Evolutionary conservation across 2,329 filamentous ascomycete species (phyloP).

Genomic region (Diaporthe destruens): DNA sequence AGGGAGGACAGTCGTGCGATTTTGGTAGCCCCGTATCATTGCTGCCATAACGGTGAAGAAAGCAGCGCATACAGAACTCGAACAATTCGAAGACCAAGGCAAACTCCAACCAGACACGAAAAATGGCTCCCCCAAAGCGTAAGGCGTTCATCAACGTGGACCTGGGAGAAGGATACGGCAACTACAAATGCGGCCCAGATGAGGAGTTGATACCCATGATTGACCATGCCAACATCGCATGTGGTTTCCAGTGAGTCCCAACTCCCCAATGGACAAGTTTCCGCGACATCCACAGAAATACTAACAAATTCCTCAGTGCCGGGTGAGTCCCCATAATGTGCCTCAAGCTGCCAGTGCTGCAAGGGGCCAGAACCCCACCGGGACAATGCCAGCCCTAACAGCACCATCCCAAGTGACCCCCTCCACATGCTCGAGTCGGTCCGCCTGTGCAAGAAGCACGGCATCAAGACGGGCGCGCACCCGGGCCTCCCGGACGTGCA

Average conservation of each 20-base stretch:
- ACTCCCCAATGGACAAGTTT: conserved; percentile 23
- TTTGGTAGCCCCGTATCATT: too few species aligned
- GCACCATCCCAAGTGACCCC: conserved; percentile 69
- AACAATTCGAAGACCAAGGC: conserved; percentile 16
- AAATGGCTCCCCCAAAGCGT: conserved; percentile 31
- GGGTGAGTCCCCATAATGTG: conserved; percentile 63
- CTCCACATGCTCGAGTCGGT: conserved; percentile 74
- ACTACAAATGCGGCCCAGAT: conserved; percentile 65
- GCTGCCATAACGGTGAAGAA: conserved; percentile 5
- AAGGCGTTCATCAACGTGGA: conserved; percentile 57
- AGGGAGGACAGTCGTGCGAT: too few species aligned
- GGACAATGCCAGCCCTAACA: not conserved
- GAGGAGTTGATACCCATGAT: conserved; percentile 70
- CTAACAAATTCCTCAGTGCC: conserved; percentile 48
- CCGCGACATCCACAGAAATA: conserved; percentile 51
- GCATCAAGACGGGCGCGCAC: conserved; percentile 71
- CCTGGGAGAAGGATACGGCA: conserved; percentile 61
- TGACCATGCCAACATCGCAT: conserved; percentile 71
- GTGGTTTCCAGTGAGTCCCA: conserved; percentile 61
- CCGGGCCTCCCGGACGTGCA: conserved; percentile 74
- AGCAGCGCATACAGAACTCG: conserved; percentile 8
- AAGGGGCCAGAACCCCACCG: not conserved
- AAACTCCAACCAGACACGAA: not conserved
- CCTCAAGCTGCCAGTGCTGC: not conserved
- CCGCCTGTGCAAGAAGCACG: conserved; percentile 67